Percentiles rank a stretch among this genome's conserved stretches.
Evolutionary conservation across 495 filamentous ascomycete species (phyloP).

Genomic region (Xylaria castorea): DNA sequence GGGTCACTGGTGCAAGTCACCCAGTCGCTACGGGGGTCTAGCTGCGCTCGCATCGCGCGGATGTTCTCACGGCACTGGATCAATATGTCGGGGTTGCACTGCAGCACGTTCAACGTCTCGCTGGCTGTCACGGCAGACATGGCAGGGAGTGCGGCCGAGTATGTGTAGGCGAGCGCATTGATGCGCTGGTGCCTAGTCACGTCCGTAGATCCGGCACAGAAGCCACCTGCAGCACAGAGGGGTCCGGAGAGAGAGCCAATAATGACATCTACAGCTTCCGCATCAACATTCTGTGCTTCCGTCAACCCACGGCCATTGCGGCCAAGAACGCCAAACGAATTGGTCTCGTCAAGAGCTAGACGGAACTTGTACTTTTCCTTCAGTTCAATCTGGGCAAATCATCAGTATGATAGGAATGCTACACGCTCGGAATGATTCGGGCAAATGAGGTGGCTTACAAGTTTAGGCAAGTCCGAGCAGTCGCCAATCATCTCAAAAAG

Average conservation of each 20-base stretch:
- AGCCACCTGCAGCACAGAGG: conserved; percentile 90
- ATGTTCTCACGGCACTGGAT: conserved; percentile 79
- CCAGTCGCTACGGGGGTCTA: conserved; percentile 95
- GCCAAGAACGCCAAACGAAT: conserved; percentile 93
- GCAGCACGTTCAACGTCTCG: conserved; percentile 82
- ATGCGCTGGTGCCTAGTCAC: conserved; percentile 96
- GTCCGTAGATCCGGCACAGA: conserved; percentile 88
- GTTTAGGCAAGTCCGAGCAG: conserved; percentile 79
- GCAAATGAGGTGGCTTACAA: conserved; percentile 60
- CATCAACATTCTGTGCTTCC: conserved; percentile 94
- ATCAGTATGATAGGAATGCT: conserved; percentile 5
- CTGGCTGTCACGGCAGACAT: conserved; percentile 93
- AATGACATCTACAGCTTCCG: conserved; percentile 91
- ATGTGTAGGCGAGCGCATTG: conserved; percentile 87
- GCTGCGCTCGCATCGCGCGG: conserved; percentile 78
- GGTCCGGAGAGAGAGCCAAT: conserved; percentile 87
- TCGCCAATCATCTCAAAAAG: conserved; percentile 92
- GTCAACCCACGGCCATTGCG: conserved; percentile 89
- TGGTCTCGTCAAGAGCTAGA: conserved; percentile 94
- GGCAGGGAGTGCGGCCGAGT: conserved; percentile 91
- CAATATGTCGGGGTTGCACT: conserved; percentile 81
- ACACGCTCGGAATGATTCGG: background rate
- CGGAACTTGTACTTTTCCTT: conserved; percentile 97
- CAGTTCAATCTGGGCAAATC: conserved; percentile 71
- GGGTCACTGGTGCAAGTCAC: conserved; percentile 77